Evolutionary conservation across 345 rosid genomes (phyloP), one percentile per base, ranked within the genome.

Genomic region (Populus ilicifolia): DNA sequence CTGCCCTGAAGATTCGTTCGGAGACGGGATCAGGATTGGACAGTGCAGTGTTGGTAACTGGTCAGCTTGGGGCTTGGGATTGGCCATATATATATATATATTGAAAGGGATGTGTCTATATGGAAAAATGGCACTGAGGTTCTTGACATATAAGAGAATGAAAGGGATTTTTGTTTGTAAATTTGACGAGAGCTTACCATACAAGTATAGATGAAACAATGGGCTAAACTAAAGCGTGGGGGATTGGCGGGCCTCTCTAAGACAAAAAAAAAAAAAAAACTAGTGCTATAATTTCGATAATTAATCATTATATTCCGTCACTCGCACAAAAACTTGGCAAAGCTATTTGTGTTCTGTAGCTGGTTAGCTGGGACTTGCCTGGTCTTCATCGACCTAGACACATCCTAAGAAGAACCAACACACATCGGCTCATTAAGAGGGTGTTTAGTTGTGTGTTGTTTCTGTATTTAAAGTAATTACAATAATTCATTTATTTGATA

Each of bases 161-260:
- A 11, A n/a, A 70, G 61, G n/a, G 38, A 20, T 29, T 36, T 48
- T 36, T 38, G 29, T 36, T 66, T 64, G 38, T 0, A 36, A 67
- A 27, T 9, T 18, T 20, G 70, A 18, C 8, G 44, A 36, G 69
- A 1, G 27, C 63, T n/a, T n/a, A 10, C 69, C 72, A 70, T 80
- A 59, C 73, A 75, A 25, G 70, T 41, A 1, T 72, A 14, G 61
- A 18, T 10, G 18, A 59, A 52, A 7, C 54, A 46, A 75, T 33
- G 71, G 79, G 71, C 8, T 6, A 74, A 77, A 38, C 8, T 7
- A 74, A 77, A 38, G 83, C 87, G 88, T 79, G 86, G 89, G 78
- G 38, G 81, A 77, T 23, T 83, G 86, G 87, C 83, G 82, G 85
- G 44, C 35, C 63, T 33, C 29, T 36, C 30, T 3, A 25, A 33